A percentile compares a stretch with the other conserved stretches of the same genome.
These are phyloP conservation scores for Alternaria triticimaculans DNA, from an alignment of 2,329 filamentous ascomycete genomes.

Conservation along the genomic window DNA sequence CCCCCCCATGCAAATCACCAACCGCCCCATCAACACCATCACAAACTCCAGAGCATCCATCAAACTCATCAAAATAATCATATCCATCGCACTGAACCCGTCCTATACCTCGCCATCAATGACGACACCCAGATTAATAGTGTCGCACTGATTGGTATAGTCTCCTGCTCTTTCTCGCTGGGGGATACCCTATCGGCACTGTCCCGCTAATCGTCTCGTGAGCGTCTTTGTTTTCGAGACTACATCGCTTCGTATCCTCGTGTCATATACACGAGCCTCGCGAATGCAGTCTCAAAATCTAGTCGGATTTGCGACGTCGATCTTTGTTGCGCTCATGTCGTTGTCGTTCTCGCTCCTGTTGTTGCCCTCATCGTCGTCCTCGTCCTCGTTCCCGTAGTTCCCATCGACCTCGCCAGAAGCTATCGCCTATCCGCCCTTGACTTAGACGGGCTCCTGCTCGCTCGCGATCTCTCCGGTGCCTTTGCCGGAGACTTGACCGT, in stretches of 20 bases:
- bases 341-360: neutral
- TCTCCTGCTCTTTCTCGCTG: neutral
- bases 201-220: neutral
- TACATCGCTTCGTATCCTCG: neutral
- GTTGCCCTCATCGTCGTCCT: neutral
- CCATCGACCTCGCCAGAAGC: neutral
- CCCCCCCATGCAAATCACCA: too few species aligned
- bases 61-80: too few species aligned
- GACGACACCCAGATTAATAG: neutral
- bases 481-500: neutral
- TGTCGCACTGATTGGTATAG: neutral
- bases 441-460: neutral
- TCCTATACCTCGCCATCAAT: neutral
- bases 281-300: neutral
- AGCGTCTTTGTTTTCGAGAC: neutral
- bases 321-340: neutral
- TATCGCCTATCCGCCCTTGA: fast-evolving
- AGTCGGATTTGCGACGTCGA: neutral
- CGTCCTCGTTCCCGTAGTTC: neutral
- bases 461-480: neutral
- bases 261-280: neutral
- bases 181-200: neutral
- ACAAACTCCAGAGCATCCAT: too few species aligned
- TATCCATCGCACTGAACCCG: neutral
- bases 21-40: too few species aligned